Evolutionary conservation across 1,139 yeast genomes (phyloP), one percentile per base, ranked within the genome.

Genomic region (Candida mesenterica): DNA sequence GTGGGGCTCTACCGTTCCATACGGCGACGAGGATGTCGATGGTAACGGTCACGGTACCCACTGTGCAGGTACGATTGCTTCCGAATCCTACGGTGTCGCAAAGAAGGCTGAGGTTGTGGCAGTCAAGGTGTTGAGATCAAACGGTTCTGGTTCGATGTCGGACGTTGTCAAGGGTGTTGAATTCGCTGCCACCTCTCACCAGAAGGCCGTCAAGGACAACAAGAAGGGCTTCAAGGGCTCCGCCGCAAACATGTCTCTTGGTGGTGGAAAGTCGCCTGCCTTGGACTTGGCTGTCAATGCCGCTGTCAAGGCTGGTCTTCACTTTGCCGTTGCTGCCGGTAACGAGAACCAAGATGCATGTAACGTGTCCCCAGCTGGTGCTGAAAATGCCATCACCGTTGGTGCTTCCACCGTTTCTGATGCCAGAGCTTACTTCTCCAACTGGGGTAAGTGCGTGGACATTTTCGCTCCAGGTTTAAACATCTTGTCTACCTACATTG

Each of bases 41-140:
- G 95, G 95, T 37, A 90, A 90, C 59, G 98, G 97, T 37, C 98
- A 92, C 68, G 95, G 94, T 44, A 83, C 94, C 39, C 95, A 85
- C 58, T 83, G 90, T 72, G 90, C 94, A 17, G 95, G 94, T 63
- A 82, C 88, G 34, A 82, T 84, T 54, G 94, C 81, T 25, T 82
- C 92, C 15, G 69, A 72, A 44, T 66, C 75, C 42, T 84, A 81
- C 53, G 95, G 95, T 66, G 85, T 85, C 43, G 86, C 94, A 44
- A 85, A 85, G 62, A 73, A 78, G 42, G 89, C 85, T 28, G 68
- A 79, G 12, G 63, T 84, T 40, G 87, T 82, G 45, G 94, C 92
- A 22, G 85, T 85, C 41, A 82, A 83, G 59, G 92, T 84, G 13
- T 71, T 84, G 66, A 77, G 81, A 61, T 74, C 85, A 29, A 79